Conservation (phyloP, 768 basidiomycete genomes). For the Kwoniella sp. region DNA sequence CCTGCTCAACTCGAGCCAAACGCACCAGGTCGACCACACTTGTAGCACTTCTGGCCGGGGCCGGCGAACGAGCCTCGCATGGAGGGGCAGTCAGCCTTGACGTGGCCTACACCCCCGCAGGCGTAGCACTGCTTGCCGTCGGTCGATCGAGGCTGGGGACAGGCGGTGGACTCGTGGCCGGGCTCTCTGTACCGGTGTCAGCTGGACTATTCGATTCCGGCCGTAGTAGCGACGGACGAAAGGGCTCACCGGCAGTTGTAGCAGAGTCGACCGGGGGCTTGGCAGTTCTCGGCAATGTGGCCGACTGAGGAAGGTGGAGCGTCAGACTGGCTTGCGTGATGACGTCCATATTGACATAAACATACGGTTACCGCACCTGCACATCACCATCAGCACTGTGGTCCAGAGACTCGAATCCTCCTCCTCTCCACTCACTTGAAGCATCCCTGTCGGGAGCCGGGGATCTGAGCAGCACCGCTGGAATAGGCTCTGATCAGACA, state of each 20-base stretch:
- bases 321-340: constrained; percentile 20
- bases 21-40: constrained; percentile 84
- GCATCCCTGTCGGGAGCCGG: constrained; percentile 44
- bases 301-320: constrained; percentile 60
- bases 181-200: constrained; percentile 57
- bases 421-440: constrained; percentile 43
- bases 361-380: constrained; percentile 81
- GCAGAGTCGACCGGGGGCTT: constrained; percentile 81
- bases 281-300: constrained; percentile 87
- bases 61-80: constrained; percentile 21
- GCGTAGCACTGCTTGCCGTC: constrained; percentile 88
- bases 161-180: constrained; percentile 87
- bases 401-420: too few relatives aligned
- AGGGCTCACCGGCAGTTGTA: constrained; percentile 67
- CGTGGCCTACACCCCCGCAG: constrained; percentile 68
- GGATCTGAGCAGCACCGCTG: constrained; percentile 28
- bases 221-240: background rate
- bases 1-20: constrained; percentile 53
- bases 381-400: too few relatives aligned
- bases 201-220: background rate
- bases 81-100: constrained; percentile 44
- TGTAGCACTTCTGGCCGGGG: constrained; percentile 70
- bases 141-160: constrained; percentile 75
- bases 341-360: constrained; percentile 47
- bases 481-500: background rate